phyloP scores from a whole-genome alignment of 495 filamentous ascomycete genomes.

The Aspergillus avenaceus region DNA sequence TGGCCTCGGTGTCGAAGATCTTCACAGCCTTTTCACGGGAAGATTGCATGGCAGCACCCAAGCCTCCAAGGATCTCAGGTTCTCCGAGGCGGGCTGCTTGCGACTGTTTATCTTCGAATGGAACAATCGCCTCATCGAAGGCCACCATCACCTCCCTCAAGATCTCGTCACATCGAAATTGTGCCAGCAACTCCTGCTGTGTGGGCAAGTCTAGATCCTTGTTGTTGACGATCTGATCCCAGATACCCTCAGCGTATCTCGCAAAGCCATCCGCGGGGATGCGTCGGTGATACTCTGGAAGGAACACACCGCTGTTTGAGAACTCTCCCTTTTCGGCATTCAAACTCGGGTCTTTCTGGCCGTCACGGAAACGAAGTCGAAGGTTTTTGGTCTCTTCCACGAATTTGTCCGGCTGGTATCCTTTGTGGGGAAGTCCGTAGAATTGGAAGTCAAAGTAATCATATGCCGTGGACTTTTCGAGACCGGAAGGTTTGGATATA shows the following conservation, averaged over 20 bases:
- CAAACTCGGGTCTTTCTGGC: conserved; percentile 60
- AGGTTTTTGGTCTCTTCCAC: conserved; percentile 73
- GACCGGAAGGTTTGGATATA: conserved; percentile 81
- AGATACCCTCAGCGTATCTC: conserved; percentile 86
- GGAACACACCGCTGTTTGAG: conserved; percentile 74
- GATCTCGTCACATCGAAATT: conserved; percentile 98
- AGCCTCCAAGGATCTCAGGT: conserved; percentile 64
- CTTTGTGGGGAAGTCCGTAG: conserved; percentile 91
- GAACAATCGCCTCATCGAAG: conserved; percentile 77
- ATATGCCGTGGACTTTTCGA: conserved; percentile 84
- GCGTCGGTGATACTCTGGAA: conserved; percentile 90
- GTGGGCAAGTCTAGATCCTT: conserved; percentile 96
- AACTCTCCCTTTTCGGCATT: conserved; percentile 56
- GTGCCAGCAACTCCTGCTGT: conserved; percentile 92
- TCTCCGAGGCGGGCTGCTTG: conserved; percentile 67
- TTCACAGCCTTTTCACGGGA: conserved; percentile 72
- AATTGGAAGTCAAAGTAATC: conserved; percentile 99
- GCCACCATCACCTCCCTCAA: conserved; percentile 74
- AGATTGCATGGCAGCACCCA: conserved; percentile 70
- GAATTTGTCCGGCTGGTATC: conserved; percentile 93
- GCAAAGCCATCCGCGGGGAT: conserved; percentile 96
- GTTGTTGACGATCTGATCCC: conserved; percentile 98
- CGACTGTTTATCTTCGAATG: conserved; percentile 82
- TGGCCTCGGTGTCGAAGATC: conserved; percentile 83
- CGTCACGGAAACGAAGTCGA: conserved; percentile 74